These are phyloP conservation scores for Beta corolliflora DNA, from an alignment of 179 eudicot genomes.

Conservation along the genomic window DNA sequence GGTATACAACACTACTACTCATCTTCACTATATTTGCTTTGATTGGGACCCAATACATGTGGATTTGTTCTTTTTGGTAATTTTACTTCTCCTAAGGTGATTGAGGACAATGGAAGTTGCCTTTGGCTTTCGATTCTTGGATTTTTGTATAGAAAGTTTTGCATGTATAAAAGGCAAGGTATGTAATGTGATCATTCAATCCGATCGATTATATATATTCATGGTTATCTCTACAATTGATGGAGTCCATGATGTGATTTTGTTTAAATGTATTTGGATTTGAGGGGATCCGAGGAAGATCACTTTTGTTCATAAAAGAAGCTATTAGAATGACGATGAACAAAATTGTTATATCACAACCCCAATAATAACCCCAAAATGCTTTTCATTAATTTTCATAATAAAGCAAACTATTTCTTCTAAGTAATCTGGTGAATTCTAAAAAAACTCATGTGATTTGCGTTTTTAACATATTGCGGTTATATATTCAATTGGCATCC, in stretches of 20 bases:
- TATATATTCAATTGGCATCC: too few species aligned
- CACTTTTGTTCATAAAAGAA: too few species aligned
- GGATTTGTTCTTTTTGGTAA: neutral
- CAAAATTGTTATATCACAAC: too few species aligned
- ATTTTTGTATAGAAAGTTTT: neutral
- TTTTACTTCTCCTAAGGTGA: neutral
- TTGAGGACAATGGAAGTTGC: neutral
- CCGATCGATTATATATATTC: neutral
- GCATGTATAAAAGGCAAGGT: neutral
- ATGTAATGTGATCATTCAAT: neutral
- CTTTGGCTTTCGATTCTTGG: constrained; percentile 20
- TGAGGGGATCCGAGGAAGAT: neutral
- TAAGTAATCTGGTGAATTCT: too few species aligned
- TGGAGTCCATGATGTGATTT: neutral
- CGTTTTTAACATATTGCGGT: too few species aligned
- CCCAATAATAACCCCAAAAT: too few species aligned
- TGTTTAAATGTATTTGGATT: constrained; percentile 8
- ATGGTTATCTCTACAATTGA: neutral
- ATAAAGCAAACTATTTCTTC: too few species aligned
- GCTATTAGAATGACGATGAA: too few species aligned
- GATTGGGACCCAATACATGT: constrained; percentile 24
- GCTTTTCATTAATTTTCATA: too few species aligned
- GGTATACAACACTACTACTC: neutral
- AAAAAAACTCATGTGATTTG: too few species aligned
- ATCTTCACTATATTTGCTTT: neutral